These are phyloP conservation scores for Aspergillus leporis DNA, from an alignment of 495 filamentous ascomycete genomes.

Conservation along the genomic window DNA sequence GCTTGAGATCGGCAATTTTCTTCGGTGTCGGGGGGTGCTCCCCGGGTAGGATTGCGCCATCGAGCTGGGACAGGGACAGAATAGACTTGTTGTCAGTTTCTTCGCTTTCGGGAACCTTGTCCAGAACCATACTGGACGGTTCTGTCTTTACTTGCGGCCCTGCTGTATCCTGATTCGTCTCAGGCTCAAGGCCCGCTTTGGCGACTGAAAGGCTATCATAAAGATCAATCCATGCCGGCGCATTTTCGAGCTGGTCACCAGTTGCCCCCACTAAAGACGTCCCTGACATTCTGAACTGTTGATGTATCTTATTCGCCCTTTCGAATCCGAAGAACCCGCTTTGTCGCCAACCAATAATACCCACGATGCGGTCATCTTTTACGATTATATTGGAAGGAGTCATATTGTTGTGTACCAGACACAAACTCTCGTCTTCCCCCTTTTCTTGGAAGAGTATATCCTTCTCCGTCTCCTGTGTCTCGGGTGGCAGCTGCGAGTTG, in stretches of 20 bases:
- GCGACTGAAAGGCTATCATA: conserved; percentile 30
- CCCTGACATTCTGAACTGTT: conserved; percentile 29
- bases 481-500: conserved; percentile 32
- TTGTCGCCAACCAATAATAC: conserved; percentile 43
- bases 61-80: conserved; percentile 26
- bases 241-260: conserved; percentile 12
- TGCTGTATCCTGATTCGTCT: conserved; percentile 20
- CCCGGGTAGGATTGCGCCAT: conserved; percentile 26
- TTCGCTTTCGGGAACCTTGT: conserved; percentile 32
- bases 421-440: conserved; percentile 27
- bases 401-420: conserved; percentile 42
- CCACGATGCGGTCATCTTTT: conserved; percentile 39
- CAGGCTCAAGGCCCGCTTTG: conserved; percentile 9
- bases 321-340: conserved; percentile 45
- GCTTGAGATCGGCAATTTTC: conserved; percentile 41
- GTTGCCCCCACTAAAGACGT: conserved; percentile 10
- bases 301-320: conserved; percentile 36
- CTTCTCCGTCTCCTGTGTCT: conserved; percentile 27
- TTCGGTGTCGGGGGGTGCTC: conserved; percentile 45
- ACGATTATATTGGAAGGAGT: conserved; percentile 41
- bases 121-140: conserved; percentile 30
- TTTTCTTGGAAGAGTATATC: conserved; percentile 36
- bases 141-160: conserved; percentile 39
- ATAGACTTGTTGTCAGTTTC: conserved; percentile 29
- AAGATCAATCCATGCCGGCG: conserved; percentile 35